Conservation (phyloP, 257 asterid genomes). For the Nicotiana paniculata region DNA sequence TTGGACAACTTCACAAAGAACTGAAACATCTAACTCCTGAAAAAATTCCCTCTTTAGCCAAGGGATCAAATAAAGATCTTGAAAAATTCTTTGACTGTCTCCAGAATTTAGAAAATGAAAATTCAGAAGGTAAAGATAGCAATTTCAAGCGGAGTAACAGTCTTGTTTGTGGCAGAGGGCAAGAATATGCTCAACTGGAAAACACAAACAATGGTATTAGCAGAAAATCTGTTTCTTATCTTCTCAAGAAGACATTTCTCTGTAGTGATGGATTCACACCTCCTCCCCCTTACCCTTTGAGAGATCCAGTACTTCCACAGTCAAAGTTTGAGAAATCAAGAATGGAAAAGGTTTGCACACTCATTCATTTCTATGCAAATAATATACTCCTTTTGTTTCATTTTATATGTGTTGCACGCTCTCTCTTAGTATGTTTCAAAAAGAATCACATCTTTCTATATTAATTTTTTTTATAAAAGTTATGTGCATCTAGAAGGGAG, state of each 20-base stretch:
- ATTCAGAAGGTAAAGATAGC: conserved; percentile 9
- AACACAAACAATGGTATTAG: conserved; percentile 27
- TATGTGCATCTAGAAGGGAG: too few relatives aligned
- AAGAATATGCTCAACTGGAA: conserved; percentile 18
- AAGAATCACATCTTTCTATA: too few relatives aligned
- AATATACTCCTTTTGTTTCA: too few relatives aligned
- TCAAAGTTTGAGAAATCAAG: conserved; percentile 44
- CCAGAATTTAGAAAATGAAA: conserved; percentile 14
- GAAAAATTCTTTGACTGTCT: conserved; percentile 36
- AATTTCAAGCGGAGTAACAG: conserved; percentile 17
- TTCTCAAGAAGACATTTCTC: conserved; percentile 51
- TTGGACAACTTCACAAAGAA: conserved; percentile 30
- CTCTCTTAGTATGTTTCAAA: too few relatives aligned
- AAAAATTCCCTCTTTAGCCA: conserved; percentile 4
- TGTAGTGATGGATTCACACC: conserved; percentile 36
- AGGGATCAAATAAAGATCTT: conserved; percentile 24
- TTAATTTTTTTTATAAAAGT: too few relatives aligned
- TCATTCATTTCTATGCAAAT: background rate
- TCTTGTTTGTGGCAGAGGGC: conserved; percentile 23
- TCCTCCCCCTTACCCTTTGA: conserved; percentile 24
- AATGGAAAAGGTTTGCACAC: conserved; percentile 53
- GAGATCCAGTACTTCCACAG: conserved; percentile 41
- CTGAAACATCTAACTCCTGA: conserved; percentile 17
- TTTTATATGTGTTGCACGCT: too few relatives aligned
- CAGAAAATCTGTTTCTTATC: conserved; percentile 44